Percentiles rank a stretch among this genome's conserved stretches.
Evolutionary conservation across 495 filamentous ascomycete species (phyloP).

Genomic region (Tuber borchii): DNA sequence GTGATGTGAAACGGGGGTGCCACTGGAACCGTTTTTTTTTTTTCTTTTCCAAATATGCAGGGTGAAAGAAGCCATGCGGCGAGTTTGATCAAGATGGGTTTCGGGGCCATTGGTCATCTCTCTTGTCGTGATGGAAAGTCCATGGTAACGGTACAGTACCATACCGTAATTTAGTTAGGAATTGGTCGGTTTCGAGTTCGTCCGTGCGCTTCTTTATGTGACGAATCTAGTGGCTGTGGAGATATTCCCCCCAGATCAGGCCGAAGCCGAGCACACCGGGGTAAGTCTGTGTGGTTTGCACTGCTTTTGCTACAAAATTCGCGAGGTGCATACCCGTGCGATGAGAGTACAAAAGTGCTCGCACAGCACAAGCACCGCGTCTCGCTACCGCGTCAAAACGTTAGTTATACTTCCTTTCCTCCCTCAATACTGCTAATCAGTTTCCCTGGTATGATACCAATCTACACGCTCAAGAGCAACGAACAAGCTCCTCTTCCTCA

Average conservation of each 20-base stretch:
- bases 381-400: slow-evolving; percentile 6
- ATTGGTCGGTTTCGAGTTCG: neutral
- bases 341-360: too few relatives aligned
- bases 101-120: too few relatives aligned
- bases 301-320: neutral
- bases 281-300: neutral
- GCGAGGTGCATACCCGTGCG: too few relatives aligned
- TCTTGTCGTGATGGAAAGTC: too few relatives aligned
- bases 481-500: too few relatives aligned
- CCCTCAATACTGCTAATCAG: too few relatives aligned
- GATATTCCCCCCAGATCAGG: slow-evolving; percentile 2
- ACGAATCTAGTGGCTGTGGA: neutral
- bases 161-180: too few relatives aligned
- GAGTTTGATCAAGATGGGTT: neutral
- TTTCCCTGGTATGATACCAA: neutral
- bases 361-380: too few relatives aligned
- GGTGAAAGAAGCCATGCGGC: neutral
- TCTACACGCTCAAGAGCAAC: neutral
- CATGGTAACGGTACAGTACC: too few relatives aligned
- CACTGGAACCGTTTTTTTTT: neutral
- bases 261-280: neutral
- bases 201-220: neutral
- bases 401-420: neutral
- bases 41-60: neutral
- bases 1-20: neutral